Percentiles rank a stretch among this genome's conserved stretches.
These are phyloP conservation scores for Xanthoconium purpureum DNA, from an alignment of 768 basidiomycete genomes.

Conservation along the genomic window DNA sequence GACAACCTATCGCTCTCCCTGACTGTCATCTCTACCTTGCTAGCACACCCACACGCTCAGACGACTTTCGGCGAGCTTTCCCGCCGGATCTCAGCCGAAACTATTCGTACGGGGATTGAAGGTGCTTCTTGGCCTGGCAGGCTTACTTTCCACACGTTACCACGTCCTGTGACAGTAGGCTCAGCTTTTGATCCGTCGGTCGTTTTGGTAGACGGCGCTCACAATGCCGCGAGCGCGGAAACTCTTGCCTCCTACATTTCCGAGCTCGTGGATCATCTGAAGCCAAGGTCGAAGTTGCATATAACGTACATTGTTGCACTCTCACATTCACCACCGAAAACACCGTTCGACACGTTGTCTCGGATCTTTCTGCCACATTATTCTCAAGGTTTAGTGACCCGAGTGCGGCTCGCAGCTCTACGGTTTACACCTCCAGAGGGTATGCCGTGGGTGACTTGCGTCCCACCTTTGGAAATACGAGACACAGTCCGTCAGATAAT, in stretches of 20 bases:
- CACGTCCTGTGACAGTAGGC: conserved; percentile 18
- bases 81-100: conserved; percentile 42
- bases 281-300: conserved; percentile 27
- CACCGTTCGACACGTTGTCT: conserved; percentile 63
- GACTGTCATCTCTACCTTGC: conserved; percentile 55
- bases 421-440: conserved; percentile 75
- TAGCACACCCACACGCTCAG: conserved; percentile 38
- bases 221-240: conserved; percentile 77
- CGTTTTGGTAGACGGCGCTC: conserved; percentile 88
- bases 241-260: conserved; percentile 61
- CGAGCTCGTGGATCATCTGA: conserved; percentile 32
- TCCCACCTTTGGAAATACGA: conserved; percentile 49
- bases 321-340: conserved; percentile 86
- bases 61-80: conserved; percentile 8
- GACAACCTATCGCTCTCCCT: conserved; percentile 77
- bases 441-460: conserved; percentile 91
- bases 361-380: conserved; percentile 56
- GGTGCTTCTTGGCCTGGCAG: conserved; percentile 76
- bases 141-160: conserved; percentile 60
- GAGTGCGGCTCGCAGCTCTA: conserved; percentile 50
- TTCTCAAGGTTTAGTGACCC: conserved; percentile 25
- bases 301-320: conserved; percentile 77
- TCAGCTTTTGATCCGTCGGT: conserved; percentile 25
- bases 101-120: conserved; percentile 57
- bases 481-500: conserved; percentile 42